A percentile compares a stretch with the other conserved stretches of the same genome.
phyloP scores from a whole-genome alignment of 805 yeast genomes.

The Peterozyma xylosa region DNA sequence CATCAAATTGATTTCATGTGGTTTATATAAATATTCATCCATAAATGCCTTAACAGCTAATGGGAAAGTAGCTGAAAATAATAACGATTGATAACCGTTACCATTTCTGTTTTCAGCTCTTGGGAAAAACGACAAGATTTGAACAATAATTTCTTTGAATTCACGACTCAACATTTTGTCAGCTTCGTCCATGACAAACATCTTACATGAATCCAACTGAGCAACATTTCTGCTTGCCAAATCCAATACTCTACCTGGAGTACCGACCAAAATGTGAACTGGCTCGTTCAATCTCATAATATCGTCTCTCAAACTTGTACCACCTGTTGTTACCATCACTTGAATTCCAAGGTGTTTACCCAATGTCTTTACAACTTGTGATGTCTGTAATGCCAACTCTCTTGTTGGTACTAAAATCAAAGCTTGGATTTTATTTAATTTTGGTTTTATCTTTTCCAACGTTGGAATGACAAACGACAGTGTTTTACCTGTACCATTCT shows the following conservation, averaged over 20 bases:
- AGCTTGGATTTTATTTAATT: constrained; percentile 79
- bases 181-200: constrained; percentile 97
- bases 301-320: constrained; percentile 90
- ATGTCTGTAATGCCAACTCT: constrained; percentile 95
- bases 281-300: constrained; percentile 87
- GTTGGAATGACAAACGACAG: constrained; percentile 96
- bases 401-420: constrained; percentile 94
- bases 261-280: constrained; percentile 92
- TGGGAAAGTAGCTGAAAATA: constrained; percentile 96
- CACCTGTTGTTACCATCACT: constrained; percentile 98
- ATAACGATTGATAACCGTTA: constrained; percentile 67
- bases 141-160: constrained; percentile 81
- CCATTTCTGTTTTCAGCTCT: constrained; percentile 22
- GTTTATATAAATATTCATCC: constrained; percentile 83
- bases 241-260: constrained; percentile 96
- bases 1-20: constrained; percentile 95
- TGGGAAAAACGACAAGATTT: constrained; percentile 78
- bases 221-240: constrained; percentile 84
- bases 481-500: constrained; percentile 98
- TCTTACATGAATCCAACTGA: constrained; percentile 76
- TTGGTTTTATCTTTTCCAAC: constrained; percentile 81
- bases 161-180: constrained; percentile 93
- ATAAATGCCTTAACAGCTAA: constrained; percentile 86
- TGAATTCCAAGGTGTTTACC: constrained; percentile 90
- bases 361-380: constrained; percentile 92